phyloP scores from a whole-genome alignment of 2,329 filamentous ascomycete species.

The Aspergillus neotritici region DNA sequence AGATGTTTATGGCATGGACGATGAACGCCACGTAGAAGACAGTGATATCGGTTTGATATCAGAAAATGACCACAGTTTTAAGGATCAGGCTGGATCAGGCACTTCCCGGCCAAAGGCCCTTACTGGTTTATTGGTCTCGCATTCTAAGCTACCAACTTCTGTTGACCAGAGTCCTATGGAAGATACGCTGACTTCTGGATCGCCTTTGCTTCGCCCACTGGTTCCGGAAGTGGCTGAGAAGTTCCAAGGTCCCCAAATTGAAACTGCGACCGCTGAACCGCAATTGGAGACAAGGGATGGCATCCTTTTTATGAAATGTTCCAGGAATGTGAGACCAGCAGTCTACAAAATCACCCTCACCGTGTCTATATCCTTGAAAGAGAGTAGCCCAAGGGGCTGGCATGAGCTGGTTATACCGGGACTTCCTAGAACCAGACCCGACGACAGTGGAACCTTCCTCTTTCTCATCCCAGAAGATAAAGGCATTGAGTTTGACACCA shows the following conservation, averaged over 20 bases:
- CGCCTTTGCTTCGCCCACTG: too few species aligned
- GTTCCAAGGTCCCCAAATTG: background rate
- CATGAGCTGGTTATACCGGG: constrained; percentile 23
- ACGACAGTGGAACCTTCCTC: constrained; percentile 25
- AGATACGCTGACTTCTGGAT: too few species aligned
- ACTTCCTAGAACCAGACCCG: constrained; percentile 20
- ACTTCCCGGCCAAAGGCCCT: too few species aligned
- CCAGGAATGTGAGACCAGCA: constrained; percentile 8
- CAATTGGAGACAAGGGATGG: constrained; percentile 13
- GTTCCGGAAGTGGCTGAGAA: too few species aligned
- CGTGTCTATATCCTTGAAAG: constrained; percentile 12
- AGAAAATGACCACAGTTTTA: too few species aligned
- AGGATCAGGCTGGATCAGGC: too few species aligned
- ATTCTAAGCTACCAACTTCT: too few species aligned
- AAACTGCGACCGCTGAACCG: constrained; percentile 3
- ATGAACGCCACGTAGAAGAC: too few species aligned
- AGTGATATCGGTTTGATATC: too few species aligned
- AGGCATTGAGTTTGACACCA: constrained; percentile 28
- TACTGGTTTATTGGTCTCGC: too few species aligned
- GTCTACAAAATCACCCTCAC: constrained; percentile 20
- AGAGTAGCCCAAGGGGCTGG: constrained; percentile 21
- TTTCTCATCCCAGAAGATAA: constrained; percentile 22
- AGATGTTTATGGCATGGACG: too few species aligned
- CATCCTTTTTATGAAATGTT: constrained; percentile 16
- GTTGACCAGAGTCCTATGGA: too few species aligned